Evolutionary conservation across 345 rosid genomes (phyloP).

Genomic region (Anastatica hierochuntica): DNA sequence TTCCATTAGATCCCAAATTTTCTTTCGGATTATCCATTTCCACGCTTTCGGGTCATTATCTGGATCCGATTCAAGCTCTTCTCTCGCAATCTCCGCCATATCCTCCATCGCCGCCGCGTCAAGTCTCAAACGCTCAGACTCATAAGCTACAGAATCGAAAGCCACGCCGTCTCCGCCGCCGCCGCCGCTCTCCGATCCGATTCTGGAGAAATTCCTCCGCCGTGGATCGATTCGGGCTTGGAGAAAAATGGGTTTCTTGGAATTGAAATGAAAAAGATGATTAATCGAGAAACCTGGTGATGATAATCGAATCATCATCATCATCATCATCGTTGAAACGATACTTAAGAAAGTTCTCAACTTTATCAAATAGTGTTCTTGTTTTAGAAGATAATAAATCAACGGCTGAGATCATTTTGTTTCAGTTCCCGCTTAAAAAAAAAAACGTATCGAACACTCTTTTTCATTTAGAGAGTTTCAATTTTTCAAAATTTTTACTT

Average conservation of each 20-base stretch:
- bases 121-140: conserved; percentile 50
- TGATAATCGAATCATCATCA: conserved; percentile 31
- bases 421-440: too few species aligned
- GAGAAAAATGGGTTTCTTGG: background rate
- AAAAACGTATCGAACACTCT: too few species aligned
- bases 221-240: background rate
- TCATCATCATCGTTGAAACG: too few species aligned
- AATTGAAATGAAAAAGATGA: conserved; percentile 2
- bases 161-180: conserved; percentile 17
- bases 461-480: too few species aligned
- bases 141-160: conserved; percentile 52
- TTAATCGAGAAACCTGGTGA: conserved; percentile 26
- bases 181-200: conserved; percentile 15
- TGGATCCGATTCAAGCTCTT: conserved; percentile 27
- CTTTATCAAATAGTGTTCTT: too few species aligned
- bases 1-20: conserved; percentile 87
- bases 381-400: too few species aligned
- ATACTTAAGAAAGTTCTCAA: too few species aligned
- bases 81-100: conserved; percentile 55
- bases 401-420: too few species aligned
- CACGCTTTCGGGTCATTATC: conserved; percentile 63
- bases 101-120: conserved; percentile 56
- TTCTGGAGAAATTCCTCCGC: conserved; percentile 10
- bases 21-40: conserved; percentile 81
- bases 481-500: too few species aligned